Evolutionary conservation across 768 basidiomycete genomes (phyloP).

Genomic region (Naganishia onofrii): DNA sequence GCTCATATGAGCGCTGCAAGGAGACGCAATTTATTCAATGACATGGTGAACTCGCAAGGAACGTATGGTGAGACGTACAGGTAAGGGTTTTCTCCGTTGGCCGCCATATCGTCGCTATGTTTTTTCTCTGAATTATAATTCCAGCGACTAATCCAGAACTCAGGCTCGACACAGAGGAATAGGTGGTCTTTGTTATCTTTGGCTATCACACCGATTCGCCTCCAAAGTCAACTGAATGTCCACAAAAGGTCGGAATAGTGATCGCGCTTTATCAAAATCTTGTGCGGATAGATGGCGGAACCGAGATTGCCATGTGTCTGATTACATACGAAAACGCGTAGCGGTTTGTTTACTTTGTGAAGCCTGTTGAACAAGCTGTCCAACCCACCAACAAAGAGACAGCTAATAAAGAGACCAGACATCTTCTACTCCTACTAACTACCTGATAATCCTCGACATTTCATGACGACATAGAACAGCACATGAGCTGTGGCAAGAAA

Average conservation of each 20-base stretch:
- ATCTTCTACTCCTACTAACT: no score
- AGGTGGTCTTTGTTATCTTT: background rate
- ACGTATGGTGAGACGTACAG: constrained; percentile 36
- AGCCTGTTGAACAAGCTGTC: no score
- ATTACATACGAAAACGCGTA: no score
- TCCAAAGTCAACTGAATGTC: background rate
- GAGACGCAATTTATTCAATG: background rate
- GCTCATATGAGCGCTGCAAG: constrained; percentile 20
- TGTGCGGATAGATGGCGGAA: background rate
- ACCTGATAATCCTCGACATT: no score
- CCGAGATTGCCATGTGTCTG: background rate
- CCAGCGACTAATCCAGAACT: background rate
- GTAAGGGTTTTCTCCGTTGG: constrained; percentile 44
- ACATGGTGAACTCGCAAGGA: background rate
- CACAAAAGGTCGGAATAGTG: background rate
- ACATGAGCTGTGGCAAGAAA: background rate
- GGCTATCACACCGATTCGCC: background rate
- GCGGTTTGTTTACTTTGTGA: background rate
- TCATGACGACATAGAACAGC: background rate
- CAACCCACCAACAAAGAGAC: no score
- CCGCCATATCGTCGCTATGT: constrained; percentile 27
- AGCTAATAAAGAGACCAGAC: no score
- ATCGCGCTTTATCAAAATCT: constrained; percentile 25
- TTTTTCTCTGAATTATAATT: constrained; percentile 14
- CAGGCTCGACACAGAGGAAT: no score